phyloP scores from a whole-genome alignment of 75 land plant species.

The Isoetes taiwanensis region DNA sequence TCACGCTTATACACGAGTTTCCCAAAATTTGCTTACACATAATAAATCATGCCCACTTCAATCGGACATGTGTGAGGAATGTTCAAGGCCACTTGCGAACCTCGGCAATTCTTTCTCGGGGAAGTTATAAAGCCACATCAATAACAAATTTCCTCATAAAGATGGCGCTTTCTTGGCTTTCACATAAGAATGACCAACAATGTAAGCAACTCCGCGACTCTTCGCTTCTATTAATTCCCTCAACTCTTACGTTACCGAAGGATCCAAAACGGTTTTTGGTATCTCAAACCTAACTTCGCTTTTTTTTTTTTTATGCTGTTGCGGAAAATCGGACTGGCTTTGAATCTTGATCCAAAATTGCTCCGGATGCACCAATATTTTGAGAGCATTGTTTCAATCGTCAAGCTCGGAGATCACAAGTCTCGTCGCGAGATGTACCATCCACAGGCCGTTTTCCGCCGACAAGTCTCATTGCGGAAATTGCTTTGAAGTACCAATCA shows the following conservation, averaged over 20 bases:
- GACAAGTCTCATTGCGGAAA: no score
- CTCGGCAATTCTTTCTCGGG: slow-evolving; percentile 7
- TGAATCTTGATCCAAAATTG: no score
- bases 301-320: no score
- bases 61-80: neutral
- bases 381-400: no score
- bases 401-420: neutral
- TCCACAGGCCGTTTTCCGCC: no score
- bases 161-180: neutral
- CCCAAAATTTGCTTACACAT: no score
- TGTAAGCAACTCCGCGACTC: neutral
- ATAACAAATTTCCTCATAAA: slow-evolving; percentile 6
- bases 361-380: no score
- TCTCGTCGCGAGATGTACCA: no score
- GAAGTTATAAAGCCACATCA: slow-evolving; percentile 2
- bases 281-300: slow-evolving; percentile 1
- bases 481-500: slow-evolving; percentile 29
- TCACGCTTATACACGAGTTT: no score
- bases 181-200: slow-evolving; percentile 1
- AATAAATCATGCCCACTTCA: slow-evolving; percentile 7
- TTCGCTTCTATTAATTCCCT: neutral
- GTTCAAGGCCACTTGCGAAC: neutral
- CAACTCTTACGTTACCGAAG: neutral
- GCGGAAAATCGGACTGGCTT: no score
- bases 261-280: neutral